These are phyloP conservation scores for Daedaleopsis sinensis DNA, from an alignment of 768 basidiomycete species.

Conservation along the genomic window DNA sequence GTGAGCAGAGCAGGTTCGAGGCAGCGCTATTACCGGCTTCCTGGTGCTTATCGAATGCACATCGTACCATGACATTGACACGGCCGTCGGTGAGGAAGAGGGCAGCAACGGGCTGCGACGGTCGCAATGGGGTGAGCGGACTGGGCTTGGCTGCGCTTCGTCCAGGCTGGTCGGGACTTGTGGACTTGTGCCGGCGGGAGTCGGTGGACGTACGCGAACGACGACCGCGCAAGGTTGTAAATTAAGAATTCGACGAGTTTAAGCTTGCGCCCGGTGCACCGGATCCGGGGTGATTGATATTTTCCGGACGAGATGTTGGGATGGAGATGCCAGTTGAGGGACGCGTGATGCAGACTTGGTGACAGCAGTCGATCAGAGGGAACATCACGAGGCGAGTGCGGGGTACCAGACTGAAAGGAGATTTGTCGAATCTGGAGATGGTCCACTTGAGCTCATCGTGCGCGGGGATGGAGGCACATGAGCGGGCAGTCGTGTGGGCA, in stretches of 20 bases:
- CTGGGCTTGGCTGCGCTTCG: not conserved
- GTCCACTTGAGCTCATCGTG: not conserved
- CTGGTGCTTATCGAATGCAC: slow-evolving; percentile 17
- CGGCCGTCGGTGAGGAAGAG: not conserved
- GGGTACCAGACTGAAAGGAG: too few species aligned
- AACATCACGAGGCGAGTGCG: not conserved
- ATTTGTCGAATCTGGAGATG: not conserved
- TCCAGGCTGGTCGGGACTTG: not conserved
- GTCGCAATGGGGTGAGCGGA: not conserved
- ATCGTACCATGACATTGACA: slow-evolving; percentile 1
- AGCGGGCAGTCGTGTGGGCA: not conserved
- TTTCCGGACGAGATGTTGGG: not conserved
- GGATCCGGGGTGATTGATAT: too few species aligned
- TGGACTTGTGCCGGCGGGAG: not conserved
- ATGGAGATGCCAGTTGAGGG: not conserved
- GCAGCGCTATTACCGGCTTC: slow-evolving; percentile 3
- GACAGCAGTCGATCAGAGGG: not conserved
- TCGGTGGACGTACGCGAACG: not conserved
- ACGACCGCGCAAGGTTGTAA: not conserved
- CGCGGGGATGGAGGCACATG: not conserved
- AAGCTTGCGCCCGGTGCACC: not conserved
- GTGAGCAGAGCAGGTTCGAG: slow-evolving; percentile 10
- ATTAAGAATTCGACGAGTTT: not conserved
- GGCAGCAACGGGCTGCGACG: not conserved
- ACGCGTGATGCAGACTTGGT: not conserved